Base-by-base conservation (phyloP, 2,329 filamentous ascomycete genomes). In the Aspergillus spinulosporus region DNA sequence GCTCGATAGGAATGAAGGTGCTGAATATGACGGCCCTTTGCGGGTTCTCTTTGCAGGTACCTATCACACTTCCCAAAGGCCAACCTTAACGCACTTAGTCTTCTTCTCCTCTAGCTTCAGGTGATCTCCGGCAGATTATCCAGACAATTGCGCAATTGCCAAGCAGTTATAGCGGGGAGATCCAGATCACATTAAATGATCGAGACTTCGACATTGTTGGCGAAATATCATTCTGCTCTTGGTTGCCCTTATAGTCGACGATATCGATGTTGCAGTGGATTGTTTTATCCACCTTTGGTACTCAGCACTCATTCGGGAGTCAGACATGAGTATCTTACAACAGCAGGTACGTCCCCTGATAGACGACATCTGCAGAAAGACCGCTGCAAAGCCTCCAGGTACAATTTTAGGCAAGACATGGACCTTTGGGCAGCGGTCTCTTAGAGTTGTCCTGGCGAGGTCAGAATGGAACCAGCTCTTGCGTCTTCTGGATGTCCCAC, bases 211-310 rank as follows among this genome's bases (percentile, higher is more conserved):
- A 67, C 9, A 59, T 79, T n/a, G 74, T 76, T 0, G 69, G 1
- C 68, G 76, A 1, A 79, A 78, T 56, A 57, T 58, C 11, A 72
- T 77, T 4, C 54, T 81, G 11, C 65, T 79, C 1, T 67, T 81
- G 3, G 52, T 74, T 4, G 68, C 68, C 0, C 53, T 71, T 5
- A 9, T 55, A 1, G 55, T 64, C 4, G 15, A 36, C 5, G 58
- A 68, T 0, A 37, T 59, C 0, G 57, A 66, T 0, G 56, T 57
- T 3, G 70, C 68, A 1, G 59, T 65, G 1, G 66, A 70, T 0
- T 66, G 65, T 12, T 76, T 79, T 44, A 59, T 78, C 1, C 76
- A 80, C 60, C 6, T 79, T 3, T 80, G 78, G 78, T 80, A 80
- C 62, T 81, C 78, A 0, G 72, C 74, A 1, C 50, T 71, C 3